Conservation (phyloP, 345 rosid species). For the Brassica juncea region DNA sequence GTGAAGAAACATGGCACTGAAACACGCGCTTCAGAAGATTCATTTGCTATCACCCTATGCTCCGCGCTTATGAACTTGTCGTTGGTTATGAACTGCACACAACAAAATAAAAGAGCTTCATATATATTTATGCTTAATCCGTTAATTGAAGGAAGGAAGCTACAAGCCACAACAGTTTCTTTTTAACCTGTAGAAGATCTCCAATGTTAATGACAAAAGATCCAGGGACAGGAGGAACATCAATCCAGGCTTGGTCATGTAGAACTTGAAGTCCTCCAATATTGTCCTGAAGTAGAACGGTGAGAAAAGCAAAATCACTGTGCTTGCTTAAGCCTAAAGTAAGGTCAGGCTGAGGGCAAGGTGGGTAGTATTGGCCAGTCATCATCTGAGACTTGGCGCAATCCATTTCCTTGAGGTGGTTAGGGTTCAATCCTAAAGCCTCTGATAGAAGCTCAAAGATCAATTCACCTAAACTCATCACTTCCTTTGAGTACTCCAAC, state of each 20-base stretch:
- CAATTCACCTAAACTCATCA: constrained; percentile 37
- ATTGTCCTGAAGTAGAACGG: constrained; percentile 61
- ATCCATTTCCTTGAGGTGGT: constrained; percentile 44
- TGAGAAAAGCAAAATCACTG: constrained; percentile 51
- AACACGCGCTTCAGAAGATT: constrained; percentile 37
- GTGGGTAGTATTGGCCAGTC: constrained; percentile 56
- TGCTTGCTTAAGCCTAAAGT: constrained; percentile 53
- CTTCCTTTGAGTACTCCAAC: constrained; percentile 43
- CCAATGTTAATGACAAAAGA: constrained; percentile 58
- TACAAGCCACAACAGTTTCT: neutral
- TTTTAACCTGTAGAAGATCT: constrained; percentile 60
- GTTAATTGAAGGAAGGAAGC: neutral
- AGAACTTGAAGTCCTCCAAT: constrained; percentile 68
- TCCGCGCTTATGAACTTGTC: constrained; percentile 52
- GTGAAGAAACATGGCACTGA: constrained; percentile 42
- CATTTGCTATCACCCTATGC: constrained; percentile 49
- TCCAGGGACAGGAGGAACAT: constrained; percentile 54
- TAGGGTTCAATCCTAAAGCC: constrained; percentile 51
- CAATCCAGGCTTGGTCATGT: constrained; percentile 50
- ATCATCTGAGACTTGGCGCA: constrained; percentile 40
- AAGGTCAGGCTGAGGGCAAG: constrained; percentile 58
- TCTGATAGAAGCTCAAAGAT: constrained; percentile 61
- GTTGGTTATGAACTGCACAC: constrained; percentile 48
- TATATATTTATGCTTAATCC: neutral
- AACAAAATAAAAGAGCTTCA: neutral